Evolutionary conservation across 129 eudicot genomes (phyloP).

Genomic region (Flaveria robusta): DNA sequence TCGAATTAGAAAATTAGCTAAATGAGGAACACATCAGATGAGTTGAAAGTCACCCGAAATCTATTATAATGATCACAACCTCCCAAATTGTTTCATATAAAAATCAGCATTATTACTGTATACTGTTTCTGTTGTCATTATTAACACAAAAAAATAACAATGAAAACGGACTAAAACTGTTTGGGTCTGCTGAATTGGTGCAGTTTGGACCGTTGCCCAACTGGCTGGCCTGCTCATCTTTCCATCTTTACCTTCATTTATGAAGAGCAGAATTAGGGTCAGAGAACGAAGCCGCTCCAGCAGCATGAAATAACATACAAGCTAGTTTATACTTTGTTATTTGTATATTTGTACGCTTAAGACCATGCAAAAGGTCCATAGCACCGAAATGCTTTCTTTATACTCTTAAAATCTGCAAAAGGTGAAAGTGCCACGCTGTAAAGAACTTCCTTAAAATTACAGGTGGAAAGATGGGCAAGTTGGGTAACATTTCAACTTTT

Average conservation of each 20-base stretch:
- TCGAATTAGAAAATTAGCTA: not conserved
- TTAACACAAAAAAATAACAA: not conserved
- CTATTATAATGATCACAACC: not conserved
- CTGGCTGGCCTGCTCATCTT: too few relatives aligned
- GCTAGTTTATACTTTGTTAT: constrained; percentile 4
- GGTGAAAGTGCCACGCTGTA: not conserved
- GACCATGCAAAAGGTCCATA: not conserved
- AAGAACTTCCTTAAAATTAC: not conserved
- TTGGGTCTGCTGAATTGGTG: not conserved
- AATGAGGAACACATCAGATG: not conserved
- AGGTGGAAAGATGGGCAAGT: not conserved
- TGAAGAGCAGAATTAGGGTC: not conserved
- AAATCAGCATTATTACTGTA: not conserved
- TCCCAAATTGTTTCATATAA: not conserved
- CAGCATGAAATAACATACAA: constrained; percentile 14
- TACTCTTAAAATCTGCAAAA: not conserved
- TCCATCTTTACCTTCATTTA: not conserved
- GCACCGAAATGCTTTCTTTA: not conserved
- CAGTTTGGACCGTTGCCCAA: too few relatives aligned
- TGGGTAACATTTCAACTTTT: too few relatives aligned
- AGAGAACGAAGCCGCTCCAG: not conserved
- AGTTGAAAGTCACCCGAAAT: constrained; percentile 1
- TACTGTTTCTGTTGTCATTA: not conserved
- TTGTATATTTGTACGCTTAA: not conserved
- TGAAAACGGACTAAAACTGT: not conserved